Evolutionary conservation across 1,284 basidiomycete genomes (phyloP).

Genomic region (Ceraceosorus bombacis): DNA sequence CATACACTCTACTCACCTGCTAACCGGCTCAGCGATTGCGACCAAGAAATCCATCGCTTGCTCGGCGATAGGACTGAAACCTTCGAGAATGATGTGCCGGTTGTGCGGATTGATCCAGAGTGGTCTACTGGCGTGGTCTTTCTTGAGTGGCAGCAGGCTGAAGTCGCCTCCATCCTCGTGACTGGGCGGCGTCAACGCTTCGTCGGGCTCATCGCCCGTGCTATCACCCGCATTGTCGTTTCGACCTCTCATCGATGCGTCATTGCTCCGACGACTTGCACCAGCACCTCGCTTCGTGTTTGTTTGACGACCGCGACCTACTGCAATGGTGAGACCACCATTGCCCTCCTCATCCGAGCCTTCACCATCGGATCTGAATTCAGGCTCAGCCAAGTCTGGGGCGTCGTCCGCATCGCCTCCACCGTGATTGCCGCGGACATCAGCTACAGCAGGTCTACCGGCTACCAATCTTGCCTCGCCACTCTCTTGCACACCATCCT

Average conservation of each 20-base stretch:
- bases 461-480: neutral
- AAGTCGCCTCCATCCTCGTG: slow-evolving; percentile 23
- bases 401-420: neutral
- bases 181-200: neutral
- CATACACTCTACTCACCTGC: slow-evolving; percentile 62
- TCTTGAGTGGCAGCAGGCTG: slow-evolving; percentile 42
- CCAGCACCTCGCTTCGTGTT: neutral
- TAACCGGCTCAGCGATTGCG: slow-evolving; percentile 96
- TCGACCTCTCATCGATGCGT: neutral
- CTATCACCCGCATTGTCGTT: too few species aligned
- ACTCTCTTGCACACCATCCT: too few species aligned
- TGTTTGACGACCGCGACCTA: neutral
- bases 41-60: slow-evolving; percentile 98
- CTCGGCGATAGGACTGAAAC: slow-evolving; percentile 70
- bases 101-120: slow-evolving; percentile 48
- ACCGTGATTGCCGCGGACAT: neutral
- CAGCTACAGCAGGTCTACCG: neutral
- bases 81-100: slow-evolving; percentile 46
- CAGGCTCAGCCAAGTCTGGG: neutral
- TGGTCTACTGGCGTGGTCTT: slow-evolving; percentile 41
- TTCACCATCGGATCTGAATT: neutral
- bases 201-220: neutral
- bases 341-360: neutral
- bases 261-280: neutral
- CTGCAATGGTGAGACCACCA: neutral